A percentile compares a stretch with the other conserved stretches of the same genome.
phyloP scores from a whole-genome alignment of 2,329 filamentous ascomycete species.

The Alternaria rosae region DNA sequence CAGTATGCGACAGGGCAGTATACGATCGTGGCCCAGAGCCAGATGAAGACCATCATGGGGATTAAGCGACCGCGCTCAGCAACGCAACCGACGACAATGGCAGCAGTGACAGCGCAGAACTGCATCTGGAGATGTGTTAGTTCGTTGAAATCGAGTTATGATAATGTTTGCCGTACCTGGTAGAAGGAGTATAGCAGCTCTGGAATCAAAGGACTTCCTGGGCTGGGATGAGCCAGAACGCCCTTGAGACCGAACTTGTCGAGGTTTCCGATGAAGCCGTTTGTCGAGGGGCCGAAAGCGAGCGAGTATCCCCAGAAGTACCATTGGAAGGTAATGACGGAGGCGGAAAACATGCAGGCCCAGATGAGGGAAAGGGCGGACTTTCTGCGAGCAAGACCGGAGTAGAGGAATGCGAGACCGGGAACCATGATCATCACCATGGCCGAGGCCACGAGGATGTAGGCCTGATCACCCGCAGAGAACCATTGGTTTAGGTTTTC shows the following conservation, averaged over 20 bases:
- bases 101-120: constrained; percentile 93
- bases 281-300: constrained; percentile 84
- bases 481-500: constrained; percentile 98
- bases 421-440: constrained; percentile 98
- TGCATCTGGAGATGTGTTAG: constrained; percentile 72
- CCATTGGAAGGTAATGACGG: constrained; percentile 96
- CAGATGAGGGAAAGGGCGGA: constrained; percentile 96
- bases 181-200: constrained; percentile 95
- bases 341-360: constrained; percentile 94
- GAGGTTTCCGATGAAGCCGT: constrained; percentile 90
- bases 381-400: constrained; percentile 95
- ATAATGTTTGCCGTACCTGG: constrained; percentile 64
- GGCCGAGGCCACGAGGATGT: constrained; percentile 86
- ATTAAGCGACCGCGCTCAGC: constrained; percentile 93
- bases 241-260: constrained; percentile 88
- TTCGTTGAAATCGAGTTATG: not conserved
- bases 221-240: constrained; percentile 82
- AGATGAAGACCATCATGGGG: constrained; percentile 93
- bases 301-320: constrained; percentile 99
- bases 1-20: constrained; percentile 98
- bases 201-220: constrained; percentile 85
- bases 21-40: constrained; percentile 95
- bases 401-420: constrained; percentile 96
- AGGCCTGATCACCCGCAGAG: constrained; percentile 88
- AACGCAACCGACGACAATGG: constrained; percentile 89